Base-by-base conservation (phyloP, 148 eudicot species). In the Rhododendron henanense region DNA sequence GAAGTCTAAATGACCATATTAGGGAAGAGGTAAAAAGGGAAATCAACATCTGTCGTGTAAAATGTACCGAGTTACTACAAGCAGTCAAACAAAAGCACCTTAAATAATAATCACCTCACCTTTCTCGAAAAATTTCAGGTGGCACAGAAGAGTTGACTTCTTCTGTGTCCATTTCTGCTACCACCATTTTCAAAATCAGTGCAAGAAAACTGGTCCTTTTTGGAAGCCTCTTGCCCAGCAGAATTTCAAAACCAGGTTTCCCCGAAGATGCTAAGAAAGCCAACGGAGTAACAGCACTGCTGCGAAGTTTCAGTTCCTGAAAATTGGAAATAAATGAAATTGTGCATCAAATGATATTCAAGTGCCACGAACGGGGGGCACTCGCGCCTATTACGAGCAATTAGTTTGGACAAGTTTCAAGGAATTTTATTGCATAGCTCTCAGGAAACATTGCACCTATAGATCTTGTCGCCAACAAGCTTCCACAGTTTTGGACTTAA, bases 261-360 rank as follows among this genome's bases (percentile, higher is more conserved):
- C 98, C 95, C n/a, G 96, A 92, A 50, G 98, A 91, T 31, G 92
- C 97, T 78, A 96, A 84, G 88, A 93, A 94, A 84, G 98, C 95
- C 79, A 96, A 89, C 86, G 92, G 87, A 83, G 83, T 87, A 28
- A 94, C 87, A 19, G 92, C 88, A 85, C 90, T 89, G 85, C 95
- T 90, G 78, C 94, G 90, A 83, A 96, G 94, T 86, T 91, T 88
- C 88, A 95, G 61, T 5, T 4, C 45, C 98, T 95, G 96, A 87
- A 91, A 89, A 48, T 35, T 67, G 45, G 65, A 78, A 19, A 79
- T 44, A 48, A 19, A 61, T 59, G 2, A 81, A 51, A 51, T 85
- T 78, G 25, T n/a, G 69, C 15, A 44, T 85, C 50, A 57, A 28
- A 13, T 44, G 55, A 78, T 5, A 59, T 21, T 61, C 75, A 85